Evolutionary conservation across 352 stramenopile genomes (phyloP).

Genomic region (Phytophthora brassicae): DNA sequence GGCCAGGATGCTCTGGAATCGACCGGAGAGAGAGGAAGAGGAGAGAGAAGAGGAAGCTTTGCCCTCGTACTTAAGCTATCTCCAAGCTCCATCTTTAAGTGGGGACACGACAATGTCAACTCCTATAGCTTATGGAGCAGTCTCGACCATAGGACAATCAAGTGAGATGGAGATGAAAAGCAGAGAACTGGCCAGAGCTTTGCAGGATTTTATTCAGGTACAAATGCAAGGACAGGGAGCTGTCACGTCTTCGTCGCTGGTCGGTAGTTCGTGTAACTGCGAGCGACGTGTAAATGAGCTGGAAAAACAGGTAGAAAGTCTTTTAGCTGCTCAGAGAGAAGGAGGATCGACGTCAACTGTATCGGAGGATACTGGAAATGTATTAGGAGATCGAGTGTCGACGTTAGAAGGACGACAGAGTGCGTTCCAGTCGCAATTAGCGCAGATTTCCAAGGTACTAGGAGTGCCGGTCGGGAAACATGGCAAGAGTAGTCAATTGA

Average conservation of each 20-base stretch:
- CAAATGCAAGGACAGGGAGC: conserved; percentile 43
- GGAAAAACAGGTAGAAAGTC: conserved; percentile 51
- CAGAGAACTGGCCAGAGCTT: conserved; percentile 47
- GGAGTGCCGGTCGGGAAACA: conserved; percentile 64
- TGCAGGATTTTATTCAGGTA: conserved; percentile 55
- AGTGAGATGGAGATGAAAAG: conserved; percentile 43
- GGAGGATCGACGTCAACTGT: neutral
- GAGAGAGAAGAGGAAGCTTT: conserved; percentile 72
- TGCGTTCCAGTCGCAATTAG: conserved; percentile 80
- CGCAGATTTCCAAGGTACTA: conserved; percentile 75
- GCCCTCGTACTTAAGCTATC: conserved; percentile 72
- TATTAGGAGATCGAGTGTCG: conserved; percentile 66
- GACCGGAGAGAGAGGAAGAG: conserved; percentile 61
- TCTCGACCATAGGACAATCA: neutral
- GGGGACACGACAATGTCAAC: conserved; percentile 5
- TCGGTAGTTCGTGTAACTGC: conserved; percentile 35
- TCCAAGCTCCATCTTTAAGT: conserved; percentile 38
- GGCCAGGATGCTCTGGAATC: conserved; percentile 55
- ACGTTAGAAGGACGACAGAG: conserved; percentile 76
- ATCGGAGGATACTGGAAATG: conserved; percentile 18
- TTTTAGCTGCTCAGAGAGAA: conserved; percentile 23
- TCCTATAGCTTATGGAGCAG: neutral
- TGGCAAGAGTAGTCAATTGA: conserved; percentile 63
- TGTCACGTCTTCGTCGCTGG: neutral
- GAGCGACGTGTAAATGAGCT: conserved; percentile 59